Conservation (phyloP, 139 green algal species). For the Trebouxia sp. region DNA sequence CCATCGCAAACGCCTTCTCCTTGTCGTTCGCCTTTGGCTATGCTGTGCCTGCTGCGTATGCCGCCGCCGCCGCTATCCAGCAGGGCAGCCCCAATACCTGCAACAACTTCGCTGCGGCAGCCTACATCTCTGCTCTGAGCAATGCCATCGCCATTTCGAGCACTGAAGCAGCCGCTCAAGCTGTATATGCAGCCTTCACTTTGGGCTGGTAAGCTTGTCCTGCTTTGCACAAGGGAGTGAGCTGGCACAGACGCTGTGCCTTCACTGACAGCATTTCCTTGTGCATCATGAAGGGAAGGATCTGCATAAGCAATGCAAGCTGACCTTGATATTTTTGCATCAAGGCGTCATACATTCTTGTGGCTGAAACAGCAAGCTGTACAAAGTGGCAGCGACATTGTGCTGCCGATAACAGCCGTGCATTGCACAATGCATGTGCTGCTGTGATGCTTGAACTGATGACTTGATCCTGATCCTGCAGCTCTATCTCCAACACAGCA, state of each 20-base stretch:
- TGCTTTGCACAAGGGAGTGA: no score
- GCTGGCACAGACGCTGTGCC: no score
- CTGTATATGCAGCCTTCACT: slow-evolving; percentile 7
- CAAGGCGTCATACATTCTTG: no score
- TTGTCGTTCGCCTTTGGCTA: slow-evolving; percentile 9
- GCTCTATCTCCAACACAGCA: slow-evolving; percentile 11
- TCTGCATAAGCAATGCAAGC: no score
- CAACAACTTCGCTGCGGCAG: slow-evolving; percentile 4
- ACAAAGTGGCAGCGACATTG: no score
- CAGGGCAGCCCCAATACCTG: not conserved
- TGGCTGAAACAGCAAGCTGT: no score
- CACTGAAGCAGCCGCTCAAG: slow-evolving; percentile 10
- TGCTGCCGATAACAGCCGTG: not conserved
- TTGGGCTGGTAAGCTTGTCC: not conserved
- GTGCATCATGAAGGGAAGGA: no score
- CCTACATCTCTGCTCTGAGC: not conserved
- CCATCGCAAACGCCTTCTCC: slow-evolving; percentile 8
- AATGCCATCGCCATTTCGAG: slow-evolving; percentile 16
- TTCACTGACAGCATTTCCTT: no score
- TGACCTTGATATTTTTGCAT: no score
- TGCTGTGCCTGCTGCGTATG: not conserved
- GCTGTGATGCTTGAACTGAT: not conserved
- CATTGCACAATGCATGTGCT: not conserved
- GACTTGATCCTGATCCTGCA: not conserved
- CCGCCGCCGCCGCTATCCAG: not conserved